A percentile compares a stretch with the other conserved stretches of the same genome.
These are phyloP conservation scores for Pholiota microspora DNA, from an alignment of 768 basidiomycete genomes.

Conservation along the genomic window DNA sequence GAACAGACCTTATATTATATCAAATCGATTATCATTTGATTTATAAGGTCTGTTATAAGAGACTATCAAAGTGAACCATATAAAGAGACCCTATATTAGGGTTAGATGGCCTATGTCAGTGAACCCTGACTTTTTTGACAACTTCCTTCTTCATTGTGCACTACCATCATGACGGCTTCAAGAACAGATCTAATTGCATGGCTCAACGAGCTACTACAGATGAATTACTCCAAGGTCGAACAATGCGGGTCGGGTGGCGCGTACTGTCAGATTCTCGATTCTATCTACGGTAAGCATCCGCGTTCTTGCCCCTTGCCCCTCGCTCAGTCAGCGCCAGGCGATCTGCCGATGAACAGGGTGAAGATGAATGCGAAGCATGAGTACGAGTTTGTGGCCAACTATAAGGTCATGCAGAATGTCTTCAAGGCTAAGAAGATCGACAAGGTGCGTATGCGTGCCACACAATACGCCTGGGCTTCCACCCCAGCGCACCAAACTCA, in stretches of 20 bases:
- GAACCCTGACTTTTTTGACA: slow-evolving; percentile 1
- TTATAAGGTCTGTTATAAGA: too few species aligned
- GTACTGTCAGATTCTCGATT: slow-evolving; percentile 95
- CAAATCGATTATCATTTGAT: too few species aligned
- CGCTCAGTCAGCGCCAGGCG: slow-evolving; percentile 47
- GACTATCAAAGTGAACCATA: slow-evolving; percentile 7
- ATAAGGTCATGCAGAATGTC: slow-evolving; percentile 88
- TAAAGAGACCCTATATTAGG: too few species aligned
- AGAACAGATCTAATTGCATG: slow-evolving; percentile 87
- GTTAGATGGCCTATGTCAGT: slow-evolving; percentile 4
- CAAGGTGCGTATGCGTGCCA: slow-evolving; percentile 54
- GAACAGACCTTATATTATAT: too few species aligned
- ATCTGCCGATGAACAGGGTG: slow-evolving; percentile 87
- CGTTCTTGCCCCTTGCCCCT: slow-evolving; percentile 9
- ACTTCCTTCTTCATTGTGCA: slow-evolving; percentile 8
- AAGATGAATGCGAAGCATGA: slow-evolving; percentile 97
- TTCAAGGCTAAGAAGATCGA: slow-evolving; percentile 95
- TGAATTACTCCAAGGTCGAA: slow-evolving; percentile 91
- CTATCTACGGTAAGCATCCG: slow-evolving; percentile 75
- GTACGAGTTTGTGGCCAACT: slow-evolving; percentile 95
- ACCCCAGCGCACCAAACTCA: slow-evolving; percentile 5
- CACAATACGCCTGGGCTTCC: background rate
- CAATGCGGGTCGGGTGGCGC: slow-evolving; percentile 90
- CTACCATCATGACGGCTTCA: slow-evolving; percentile 61
- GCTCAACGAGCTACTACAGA: slow-evolving; percentile 91